Evolutionary conservation across 2,329 filamentous ascomycete genomes (phyloP).

Genomic region (Aspergillus sp.): DNA sequence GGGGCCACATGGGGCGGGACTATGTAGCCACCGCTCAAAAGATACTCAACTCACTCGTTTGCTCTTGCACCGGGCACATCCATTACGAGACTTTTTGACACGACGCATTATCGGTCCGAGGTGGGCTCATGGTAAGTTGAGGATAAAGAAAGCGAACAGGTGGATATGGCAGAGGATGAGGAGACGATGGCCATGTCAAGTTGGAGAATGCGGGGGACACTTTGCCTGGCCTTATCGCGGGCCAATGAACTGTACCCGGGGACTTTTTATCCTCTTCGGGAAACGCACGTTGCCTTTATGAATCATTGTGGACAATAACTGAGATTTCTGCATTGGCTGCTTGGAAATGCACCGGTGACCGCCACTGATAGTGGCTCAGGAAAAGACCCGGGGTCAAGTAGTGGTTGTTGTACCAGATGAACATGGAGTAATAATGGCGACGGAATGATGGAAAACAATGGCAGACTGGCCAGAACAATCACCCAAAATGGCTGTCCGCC

Average conservation of each 20-base stretch:
- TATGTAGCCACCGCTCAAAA: constrained; percentile 3
- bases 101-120: constrained; percentile 45
- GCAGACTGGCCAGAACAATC: constrained; percentile 9
- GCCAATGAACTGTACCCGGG: constrained; percentile 4
- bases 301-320: background rate
- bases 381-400: background rate
- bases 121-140: constrained; percentile 27
- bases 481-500: constrained; percentile 18
- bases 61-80: constrained; percentile 45
- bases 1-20: background rate
- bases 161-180: background rate
- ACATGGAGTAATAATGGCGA: background rate
- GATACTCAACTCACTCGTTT: constrained; percentile 34
- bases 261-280: constrained; percentile 13
- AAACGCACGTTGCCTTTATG: constrained; percentile 4
- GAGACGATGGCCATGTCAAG: background rate
- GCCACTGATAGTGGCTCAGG: background rate
- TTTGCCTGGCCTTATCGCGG: background rate
- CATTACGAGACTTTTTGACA: constrained; percentile 46
- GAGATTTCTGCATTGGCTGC: background rate
- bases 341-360: background rate
- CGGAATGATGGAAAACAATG: background rate
- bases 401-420: too few relatives aligned
- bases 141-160: constrained; percentile 33
- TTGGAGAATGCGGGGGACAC: background rate